These are phyloP conservation scores for Phylloboletellus chloephorus DNA, from an alignment of 1,284 basidiomycete species.

Conservation along the genomic window DNA sequence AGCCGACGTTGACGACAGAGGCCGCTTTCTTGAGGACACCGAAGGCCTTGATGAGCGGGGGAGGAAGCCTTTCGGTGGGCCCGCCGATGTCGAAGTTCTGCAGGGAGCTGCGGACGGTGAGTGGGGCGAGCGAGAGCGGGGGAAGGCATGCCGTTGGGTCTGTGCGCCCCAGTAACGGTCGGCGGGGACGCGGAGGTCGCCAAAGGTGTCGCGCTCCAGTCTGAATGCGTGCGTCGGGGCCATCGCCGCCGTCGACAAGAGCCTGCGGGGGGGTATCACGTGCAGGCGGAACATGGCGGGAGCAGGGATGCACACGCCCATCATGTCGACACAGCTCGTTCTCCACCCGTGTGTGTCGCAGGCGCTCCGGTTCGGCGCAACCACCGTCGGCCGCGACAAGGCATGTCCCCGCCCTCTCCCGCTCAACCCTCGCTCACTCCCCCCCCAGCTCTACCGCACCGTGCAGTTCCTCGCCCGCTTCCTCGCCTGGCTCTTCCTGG, in stretches of 20 bases:
- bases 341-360: slow-evolving; percentile 80
- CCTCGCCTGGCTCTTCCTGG: slow-evolving; percentile 77
- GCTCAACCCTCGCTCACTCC: neutral
- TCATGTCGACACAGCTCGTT: slow-evolving; percentile 70
- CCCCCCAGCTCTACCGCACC: slow-evolving; percentile 78
- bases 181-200: slow-evolving; percentile 88
- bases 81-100: slow-evolving; percentile 99
- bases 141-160: slow-evolving; percentile 75
- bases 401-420: slow-evolving; percentile 32
- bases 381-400: slow-evolving; percentile 89
- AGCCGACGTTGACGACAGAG: slow-evolving; percentile 83
- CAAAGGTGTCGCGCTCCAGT: slow-evolving; percentile 82
- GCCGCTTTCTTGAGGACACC: slow-evolving; percentile 98
- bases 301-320: too few relatives aligned
- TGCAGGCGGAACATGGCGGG: slow-evolving; percentile 19
- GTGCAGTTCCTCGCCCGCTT: slow-evolving; percentile 92
- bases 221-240: too few relatives aligned
- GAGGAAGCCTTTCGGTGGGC: slow-evolving; percentile 86
- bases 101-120: slow-evolving; percentile 57
- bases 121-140: neutral
- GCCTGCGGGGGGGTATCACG: slow-evolving; percentile 26
- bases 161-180: slow-evolving; percentile 99
- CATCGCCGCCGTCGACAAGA: slow-evolving; percentile 38
- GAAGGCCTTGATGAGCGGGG: slow-evolving; percentile 95
- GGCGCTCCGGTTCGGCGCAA: slow-evolving; percentile 70